A percentile compares a stretch with the other conserved stretches of the same genome.
phyloP scores from a whole-genome alignment of 495 filamentous ascomycete genomes.

The Neurospora sp. region DNA sequence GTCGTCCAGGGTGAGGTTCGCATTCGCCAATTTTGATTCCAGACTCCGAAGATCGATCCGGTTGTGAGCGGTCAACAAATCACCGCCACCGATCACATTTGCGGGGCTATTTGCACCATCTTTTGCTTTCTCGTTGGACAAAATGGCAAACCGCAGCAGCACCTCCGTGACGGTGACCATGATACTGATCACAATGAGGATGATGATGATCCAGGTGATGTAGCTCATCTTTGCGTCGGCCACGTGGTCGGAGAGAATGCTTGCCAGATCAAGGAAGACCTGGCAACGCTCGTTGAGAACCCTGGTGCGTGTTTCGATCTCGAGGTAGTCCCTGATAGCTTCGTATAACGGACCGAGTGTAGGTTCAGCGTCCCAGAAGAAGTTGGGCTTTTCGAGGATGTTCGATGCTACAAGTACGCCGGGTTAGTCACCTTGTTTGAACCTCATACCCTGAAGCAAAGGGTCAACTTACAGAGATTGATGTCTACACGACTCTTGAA shows the following conservation, averaged over 20 bases:
- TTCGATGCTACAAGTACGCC: conserved; percentile 59
- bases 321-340: conserved; percentile 93
- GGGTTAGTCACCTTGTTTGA: neutral
- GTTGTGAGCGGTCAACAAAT: neutral
- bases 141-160: conserved; percentile 71
- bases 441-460: neutral
- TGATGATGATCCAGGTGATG: conserved; percentile 97
- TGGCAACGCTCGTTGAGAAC: conserved; percentile 94
- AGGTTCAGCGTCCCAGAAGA: conserved; percentile 98
- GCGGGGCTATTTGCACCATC: conserved; percentile 1
- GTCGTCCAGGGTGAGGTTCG: conserved; percentile 33
- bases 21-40: conserved; percentile 4
- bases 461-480: conserved; percentile 70
- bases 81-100: conserved; percentile 4
- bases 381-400: conserved; percentile 93
- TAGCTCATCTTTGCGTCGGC: conserved; percentile 86
- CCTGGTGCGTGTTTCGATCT: conserved; percentile 89
- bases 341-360: conserved; percentile 89
- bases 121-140: conserved; percentile 38
- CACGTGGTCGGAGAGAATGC: conserved; percentile 86
- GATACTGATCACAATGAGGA: conserved; percentile 84
- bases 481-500: conserved; percentile 96
- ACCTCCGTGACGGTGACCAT: conserved; percentile 86
- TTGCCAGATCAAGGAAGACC: conserved; percentile 92
- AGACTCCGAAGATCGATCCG: conserved; percentile 13